A percentile compares a stretch with the other conserved stretches of the same genome.
phyloP scores from a whole-genome alignment of 1,284 basidiomycete species.

The Macrocystidia cucumis region DNA sequence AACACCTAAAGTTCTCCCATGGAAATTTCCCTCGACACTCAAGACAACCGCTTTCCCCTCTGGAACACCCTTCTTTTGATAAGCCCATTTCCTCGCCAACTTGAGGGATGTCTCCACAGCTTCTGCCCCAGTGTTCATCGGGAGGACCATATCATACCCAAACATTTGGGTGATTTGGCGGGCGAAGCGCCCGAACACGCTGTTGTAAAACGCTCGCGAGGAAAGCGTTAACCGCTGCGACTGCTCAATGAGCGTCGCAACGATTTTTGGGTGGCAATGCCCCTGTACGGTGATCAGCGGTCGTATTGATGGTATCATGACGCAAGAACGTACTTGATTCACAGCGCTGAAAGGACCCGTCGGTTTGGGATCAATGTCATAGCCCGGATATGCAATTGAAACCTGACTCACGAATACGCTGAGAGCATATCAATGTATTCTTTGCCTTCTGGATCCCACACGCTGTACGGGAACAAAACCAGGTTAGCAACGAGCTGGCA shows the following conservation, averaged over 20 bases:
- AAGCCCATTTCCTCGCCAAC: slow-evolving; percentile 90
- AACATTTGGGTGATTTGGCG: slow-evolving; percentile 82
- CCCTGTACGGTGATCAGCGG: slow-evolving; percentile 40
- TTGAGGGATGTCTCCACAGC: slow-evolving; percentile 90
- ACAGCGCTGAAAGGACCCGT: slow-evolving; percentile 73
- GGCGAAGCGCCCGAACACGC: slow-evolving; percentile 85
- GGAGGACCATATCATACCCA: slow-evolving; percentile 93
- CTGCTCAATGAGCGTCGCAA: slow-evolving; percentile 78
- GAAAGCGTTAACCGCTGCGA: slow-evolving; percentile 89
- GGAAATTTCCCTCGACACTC: slow-evolving; percentile 89
- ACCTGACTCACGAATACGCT: slow-evolving; percentile 81
- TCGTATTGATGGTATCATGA: slow-evolving; percentile 3
- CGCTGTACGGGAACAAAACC: slow-evolving; percentile 43
- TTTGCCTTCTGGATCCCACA: slow-evolving; percentile 94
- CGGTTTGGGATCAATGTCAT: neutral
- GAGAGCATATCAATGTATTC: slow-evolving; percentile 96
- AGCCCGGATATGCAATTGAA: neutral
- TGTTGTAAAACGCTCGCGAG: slow-evolving; percentile 96
- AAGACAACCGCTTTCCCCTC: slow-evolving; percentile 87
- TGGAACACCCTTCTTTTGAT: slow-evolving; percentile 79
- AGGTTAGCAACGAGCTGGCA: slow-evolving; percentile 13
- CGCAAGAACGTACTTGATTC: slow-evolving; percentile 59
- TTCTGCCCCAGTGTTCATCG: slow-evolving; percentile 99
- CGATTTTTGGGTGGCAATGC: slow-evolving; percentile 92
- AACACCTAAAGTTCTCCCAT: slow-evolving; percentile 88